phyloP scores from a whole-genome alignment of 2,329 filamentous ascomycete species.

The Fusarium succisae region DNA sequence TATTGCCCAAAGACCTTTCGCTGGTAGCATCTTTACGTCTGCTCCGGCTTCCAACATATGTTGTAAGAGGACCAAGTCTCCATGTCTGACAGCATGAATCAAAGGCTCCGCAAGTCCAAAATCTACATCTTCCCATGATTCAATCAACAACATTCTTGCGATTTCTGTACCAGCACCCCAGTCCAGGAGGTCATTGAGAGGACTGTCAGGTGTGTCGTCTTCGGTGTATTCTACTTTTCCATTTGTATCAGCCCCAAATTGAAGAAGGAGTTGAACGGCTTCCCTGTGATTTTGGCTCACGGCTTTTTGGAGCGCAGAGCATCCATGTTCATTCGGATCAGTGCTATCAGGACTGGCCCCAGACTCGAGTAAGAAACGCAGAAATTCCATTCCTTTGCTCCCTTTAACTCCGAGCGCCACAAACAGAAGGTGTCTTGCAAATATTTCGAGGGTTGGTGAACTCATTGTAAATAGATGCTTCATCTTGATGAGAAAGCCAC shows the following conservation, averaged over 20 bases:
- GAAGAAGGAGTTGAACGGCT: not conserved
- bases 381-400: rapidly evolving
- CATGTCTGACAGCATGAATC: rapidly evolving
- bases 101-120: rapidly evolving
- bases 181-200: rapidly evolving
- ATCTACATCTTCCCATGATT: rapidly evolving
- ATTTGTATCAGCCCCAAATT: not conserved
- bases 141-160: not conserved
- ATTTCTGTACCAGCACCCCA: rapidly evolving
- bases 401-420: rapidly evolving
- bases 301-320: too few species aligned
- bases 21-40: slow-evolving; percentile 26
- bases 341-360: rapidly evolving
- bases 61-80: slow-evolving; percentile 38
- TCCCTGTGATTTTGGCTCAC: too few species aligned
- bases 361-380: not conserved
- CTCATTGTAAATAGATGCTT: not conserved
- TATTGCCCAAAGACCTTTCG: rapidly evolving
- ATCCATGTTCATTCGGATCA: rapidly evolving
- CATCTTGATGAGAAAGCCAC: not conserved
- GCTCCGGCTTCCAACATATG: slow-evolving; percentile 44
- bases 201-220: rapidly evolving
- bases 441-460: rapidly evolving
- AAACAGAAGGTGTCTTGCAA: not conserved
- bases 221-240: rapidly evolving